Conservation (phyloP, 257 asterid genomes). For the Fraxinus quadrangulata region DNA sequence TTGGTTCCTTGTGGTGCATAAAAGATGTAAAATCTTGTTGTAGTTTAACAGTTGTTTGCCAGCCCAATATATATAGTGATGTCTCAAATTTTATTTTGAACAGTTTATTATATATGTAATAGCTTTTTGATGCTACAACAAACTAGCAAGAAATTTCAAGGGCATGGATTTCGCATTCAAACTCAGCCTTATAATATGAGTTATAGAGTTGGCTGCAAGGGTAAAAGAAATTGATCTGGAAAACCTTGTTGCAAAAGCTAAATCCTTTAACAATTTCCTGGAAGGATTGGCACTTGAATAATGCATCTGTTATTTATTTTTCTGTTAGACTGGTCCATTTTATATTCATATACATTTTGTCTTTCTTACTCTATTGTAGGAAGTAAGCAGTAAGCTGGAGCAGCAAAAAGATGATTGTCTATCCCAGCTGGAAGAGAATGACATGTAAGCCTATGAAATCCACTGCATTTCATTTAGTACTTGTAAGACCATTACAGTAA, state of each 20-base stretch:
- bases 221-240: too few relatives aligned
- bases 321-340: not conserved
- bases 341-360: slow-evolving; percentile 11
- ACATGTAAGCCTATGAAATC: slow-evolving; percentile 64
- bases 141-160: slow-evolving; percentile 3
- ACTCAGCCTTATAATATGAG: not conserved
- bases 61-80: not conserved
- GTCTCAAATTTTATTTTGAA: not conserved
- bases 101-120: not conserved
- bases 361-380: slow-evolving; percentile 52
- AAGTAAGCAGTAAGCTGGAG: slow-evolving; percentile 89
- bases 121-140: slow-evolving; percentile 15
- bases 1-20: slow-evolving; percentile 15
- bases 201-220: not conserved
- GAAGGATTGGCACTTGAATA: slow-evolving; percentile 6
- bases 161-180: not conserved
- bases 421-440: slow-evolving; percentile 93
- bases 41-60: too few relatives aligned
- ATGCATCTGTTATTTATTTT: slow-evolving; percentile 15
- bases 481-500: slow-evolving; percentile 16
- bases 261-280: slow-evolving; percentile 10
- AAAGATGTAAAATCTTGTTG: too few relatives aligned
- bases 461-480: slow-evolving; percentile 16
- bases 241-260: slow-evolving; percentile 20
- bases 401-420: slow-evolving; percentile 93